Evolutionary conservation across 345 rosid species (phyloP).

Genomic region (Eucalyptus shirleyi): DNA sequence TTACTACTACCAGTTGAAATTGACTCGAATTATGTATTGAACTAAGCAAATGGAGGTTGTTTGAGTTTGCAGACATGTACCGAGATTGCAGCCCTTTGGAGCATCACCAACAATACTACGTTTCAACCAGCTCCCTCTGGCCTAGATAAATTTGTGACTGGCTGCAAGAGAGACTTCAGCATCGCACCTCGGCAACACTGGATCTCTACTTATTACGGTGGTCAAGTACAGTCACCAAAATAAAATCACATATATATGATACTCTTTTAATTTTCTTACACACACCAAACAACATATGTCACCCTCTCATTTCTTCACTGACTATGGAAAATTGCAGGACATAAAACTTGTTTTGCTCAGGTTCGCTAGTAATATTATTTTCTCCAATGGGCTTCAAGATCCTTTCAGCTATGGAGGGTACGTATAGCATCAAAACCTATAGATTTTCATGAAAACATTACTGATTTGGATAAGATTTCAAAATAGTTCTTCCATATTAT

Average conservation of each 20-base stretch:
- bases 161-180: background rate
- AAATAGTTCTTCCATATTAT: background rate
- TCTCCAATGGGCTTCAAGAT: background rate
- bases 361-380: background rate
- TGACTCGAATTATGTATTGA: background rate
- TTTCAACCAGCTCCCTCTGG: background rate
- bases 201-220: slow-evolving; percentile 42
- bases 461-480: background rate
- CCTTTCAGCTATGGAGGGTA: background rate
- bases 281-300: background rate
- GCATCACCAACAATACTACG: background rate
- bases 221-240: slow-evolving; percentile 8
- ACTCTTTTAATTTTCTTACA: background rate
- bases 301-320: background rate
- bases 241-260: background rate
- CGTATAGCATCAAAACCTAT: background rate
- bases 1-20: background rate
- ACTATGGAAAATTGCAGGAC: background rate
- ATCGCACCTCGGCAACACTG: slow-evolving; percentile 27
- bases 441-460: background rate
- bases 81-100: background rate
- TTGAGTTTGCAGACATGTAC: background rate
- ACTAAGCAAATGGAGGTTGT: background rate
- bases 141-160: background rate
- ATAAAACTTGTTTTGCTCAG: background rate